Conservation (phyloP, 306 rosid genomes). For the Acacia confusa region DNA sequence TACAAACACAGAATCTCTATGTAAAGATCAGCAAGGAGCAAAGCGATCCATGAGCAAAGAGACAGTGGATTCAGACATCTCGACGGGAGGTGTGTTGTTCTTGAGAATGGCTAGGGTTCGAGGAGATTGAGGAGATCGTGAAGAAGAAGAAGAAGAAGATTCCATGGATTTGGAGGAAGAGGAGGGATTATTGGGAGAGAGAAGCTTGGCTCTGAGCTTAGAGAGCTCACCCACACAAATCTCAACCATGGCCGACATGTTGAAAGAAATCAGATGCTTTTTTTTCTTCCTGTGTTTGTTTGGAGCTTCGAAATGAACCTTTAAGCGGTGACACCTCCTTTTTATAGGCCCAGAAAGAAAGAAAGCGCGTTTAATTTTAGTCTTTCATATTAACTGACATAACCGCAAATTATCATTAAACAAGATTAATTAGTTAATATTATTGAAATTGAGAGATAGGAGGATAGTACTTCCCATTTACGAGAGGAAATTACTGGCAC, state of each 20-base stretch:
- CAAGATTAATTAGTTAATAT: too few relatives aligned
- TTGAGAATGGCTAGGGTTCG: conserved; percentile 7
- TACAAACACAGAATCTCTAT: neutral
- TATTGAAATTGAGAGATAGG: too few relatives aligned
- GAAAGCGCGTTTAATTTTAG: too few relatives aligned
- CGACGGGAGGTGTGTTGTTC: conserved; percentile 24
- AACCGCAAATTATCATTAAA: neutral
- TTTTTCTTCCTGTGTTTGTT: neutral
- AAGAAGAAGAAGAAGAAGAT: neutral
- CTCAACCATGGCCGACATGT: conserved; percentile 63
- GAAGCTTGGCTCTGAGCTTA: conserved; percentile 55
- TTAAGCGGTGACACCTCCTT: neutral
- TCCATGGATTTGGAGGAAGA: conserved; percentile 39
- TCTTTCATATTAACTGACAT: neutral
- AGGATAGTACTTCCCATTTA: too few relatives aligned
- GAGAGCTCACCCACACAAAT: conserved; percentile 59
- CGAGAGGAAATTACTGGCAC: too few relatives aligned
- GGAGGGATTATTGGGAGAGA: conserved; percentile 13
- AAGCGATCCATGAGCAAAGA: conserved; percentile 87
- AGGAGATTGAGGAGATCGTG: conserved; percentile 14
- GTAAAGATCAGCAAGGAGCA: conserved; percentile 51
- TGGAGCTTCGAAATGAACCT: neutral
- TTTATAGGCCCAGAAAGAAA: neutral
- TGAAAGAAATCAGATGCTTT: neutral
- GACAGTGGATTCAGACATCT: conserved; percentile 63